A percentile compares a stretch with the other conserved stretches of the same genome.
Conservation (phyloP, 1,284 basidiomycete species). For the Heterobasidion occidentale region DNA sequence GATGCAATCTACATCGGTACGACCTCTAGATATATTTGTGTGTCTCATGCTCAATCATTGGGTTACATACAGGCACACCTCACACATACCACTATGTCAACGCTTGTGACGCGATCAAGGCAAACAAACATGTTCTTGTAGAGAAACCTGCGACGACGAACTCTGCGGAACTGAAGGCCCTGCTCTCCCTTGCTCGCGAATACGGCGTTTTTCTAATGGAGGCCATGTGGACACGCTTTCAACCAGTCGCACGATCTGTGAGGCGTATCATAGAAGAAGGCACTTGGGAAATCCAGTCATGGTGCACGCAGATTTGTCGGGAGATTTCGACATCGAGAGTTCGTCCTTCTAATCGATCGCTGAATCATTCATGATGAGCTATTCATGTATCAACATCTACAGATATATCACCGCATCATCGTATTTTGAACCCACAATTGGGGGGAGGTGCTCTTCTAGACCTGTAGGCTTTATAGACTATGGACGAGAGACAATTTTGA, state of each 20-base stretch:
- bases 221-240: constrained; percentile 78
- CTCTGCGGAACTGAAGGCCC: constrained; percentile 53
- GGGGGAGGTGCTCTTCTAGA: constrained; percentile 86
- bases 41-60: background rate
- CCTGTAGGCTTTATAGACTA: constrained; percentile 38
- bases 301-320: constrained; percentile 68
- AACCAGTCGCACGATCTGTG: constrained; percentile 59
- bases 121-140: constrained; percentile 81
- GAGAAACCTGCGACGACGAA: constrained; percentile 77
- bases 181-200: constrained; percentile 69
- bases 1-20: constrained; percentile 49
- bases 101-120: constrained; percentile 68
- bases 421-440: constrained; percentile 74
- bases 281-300: constrained; percentile 55
- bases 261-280: constrained; percentile 59
- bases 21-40: background rate
- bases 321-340: constrained; percentile 68
- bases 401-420: constrained; percentile 63
- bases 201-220: constrained; percentile 85
- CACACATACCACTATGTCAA: constrained; percentile 82
- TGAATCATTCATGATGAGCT: background rate
- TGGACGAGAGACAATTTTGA: background rate
- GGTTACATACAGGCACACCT: constrained; percentile 56
- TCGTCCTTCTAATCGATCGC: constrained; percentile 19
- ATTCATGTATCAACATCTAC: background rate